Evolutionary conservation across 139 green algal species (phyloP), one percentile per base, ranked within the genome.

Genomic region (Edaphochlamys debaryana): DNA sequence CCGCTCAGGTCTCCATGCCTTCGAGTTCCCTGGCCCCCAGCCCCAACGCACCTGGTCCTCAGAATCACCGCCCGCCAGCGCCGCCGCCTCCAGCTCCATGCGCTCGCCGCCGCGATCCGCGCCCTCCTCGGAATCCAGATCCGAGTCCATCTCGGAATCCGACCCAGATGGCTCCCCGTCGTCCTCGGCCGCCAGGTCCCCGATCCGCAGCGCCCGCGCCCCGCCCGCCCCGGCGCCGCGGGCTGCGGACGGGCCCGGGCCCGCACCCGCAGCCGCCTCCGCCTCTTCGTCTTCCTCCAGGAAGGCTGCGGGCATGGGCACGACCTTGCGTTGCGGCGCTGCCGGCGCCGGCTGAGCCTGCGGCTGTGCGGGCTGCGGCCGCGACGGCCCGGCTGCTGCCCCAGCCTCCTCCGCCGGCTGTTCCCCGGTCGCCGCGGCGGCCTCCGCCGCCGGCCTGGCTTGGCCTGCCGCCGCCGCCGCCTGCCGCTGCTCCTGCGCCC

Each of bases 251-350:
- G 58, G 27, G 29, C 27, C 73, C 37, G 73, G 48, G 27, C 40
- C 73, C 1, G 40, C 58, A 4, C 29, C 58, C 3, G 58, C 75
- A 19, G 75, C 75, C 17, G 60, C 60, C 3, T 19, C 60, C n/a
- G 37, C 75, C 27, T 81, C 75, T 32, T 81, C 75, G 30, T 81
- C 75, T 25, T 81, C 75, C n/a, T 81, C 75, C 3, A 81, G n/a
- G 40, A 81, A 81, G 8, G 75, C 75, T 5, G 75, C 75, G 2
- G 75, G 75, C 40, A 70, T 62, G 17, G 75, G 60, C 15, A 81
- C 75, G n/a, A 71, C 41, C 19, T 32, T 50, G 11, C 81, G 54
- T 9, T 54, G 58, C 80, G n/a, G n/a, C n/a, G n/a, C n/a, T n/a
- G n/a, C n/a, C n/a, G 58, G 56, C 38, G 22, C 27, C n/a, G 13